Base-by-base conservation (phyloP, 2,329 filamentous ascomycete genomes). In the Aspergillus floridensis region DNA sequence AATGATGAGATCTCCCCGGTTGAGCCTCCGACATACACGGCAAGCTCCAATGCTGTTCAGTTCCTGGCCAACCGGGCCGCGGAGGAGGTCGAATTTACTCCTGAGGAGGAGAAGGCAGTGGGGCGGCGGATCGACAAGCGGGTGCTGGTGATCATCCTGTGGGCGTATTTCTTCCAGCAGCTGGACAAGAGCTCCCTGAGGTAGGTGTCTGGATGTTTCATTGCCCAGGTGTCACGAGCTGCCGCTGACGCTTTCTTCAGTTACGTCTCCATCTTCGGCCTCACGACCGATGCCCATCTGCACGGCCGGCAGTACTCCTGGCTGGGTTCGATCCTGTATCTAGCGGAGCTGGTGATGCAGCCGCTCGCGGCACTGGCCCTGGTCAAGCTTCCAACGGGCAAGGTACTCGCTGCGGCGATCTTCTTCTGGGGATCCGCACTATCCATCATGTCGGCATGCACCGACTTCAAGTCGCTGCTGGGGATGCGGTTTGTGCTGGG, bases 261-360 rank as follows among this genome's bases (percentile, higher is more conserved):
- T 1, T 69, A 69, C 47, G 65, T 67, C 7, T 69, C 67, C 1
- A 69, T 69, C 29, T 69, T 70, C 14, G 81, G 81, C 3, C 70
- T 84, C 35, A 72, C 76, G 22, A 72, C 78, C 35, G 80, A 82
- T 59, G 79, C 81, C 0, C 65, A 80, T 32, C 75, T 84, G 7
- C 71, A 76, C n/a, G 80, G 77, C 19, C 70, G 77, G 32, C 74
- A 84, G 57, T 77, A 81, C 69, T 86, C 84, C 1, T 87, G 84
- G 84, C 80, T 88, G 0, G 83, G 84, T 0, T 86, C 83, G 1
- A 81, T 88, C 54, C 74, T 88, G 14, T 88, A 84, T 65, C 73
- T 86, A n/a, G 84, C 84, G 0, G 83, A 86, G 67, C 77, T 87
- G 8, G 73, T 84, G 12, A 82, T 85, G 76, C 84, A 87, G 65